These are phyloP conservation scores for Oxytropis ochrocephala DNA, from an alignment of 306 rosid genomes.

Conservation along the genomic window DNA sequence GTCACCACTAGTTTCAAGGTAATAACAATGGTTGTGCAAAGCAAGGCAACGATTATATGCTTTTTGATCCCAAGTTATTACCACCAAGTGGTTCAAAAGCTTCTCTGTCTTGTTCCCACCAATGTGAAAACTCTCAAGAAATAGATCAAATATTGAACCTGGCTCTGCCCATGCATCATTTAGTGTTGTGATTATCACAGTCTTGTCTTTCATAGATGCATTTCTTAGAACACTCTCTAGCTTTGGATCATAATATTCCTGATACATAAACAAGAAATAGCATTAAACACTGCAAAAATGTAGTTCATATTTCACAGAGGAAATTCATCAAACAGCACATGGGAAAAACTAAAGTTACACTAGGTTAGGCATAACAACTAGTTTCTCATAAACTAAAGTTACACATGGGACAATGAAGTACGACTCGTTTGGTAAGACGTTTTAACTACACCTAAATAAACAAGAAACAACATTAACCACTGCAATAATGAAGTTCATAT, in stretches of 20 bases:
- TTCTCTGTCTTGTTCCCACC: slow-evolving; percentile 63
- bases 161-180: slow-evolving; percentile 92
- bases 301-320: background rate
- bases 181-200: slow-evolving; percentile 65
- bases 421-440: too few species aligned
- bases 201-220: slow-evolving; percentile 55
- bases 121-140: slow-evolving; percentile 56
- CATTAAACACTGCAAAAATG: background rate
- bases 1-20: slow-evolving; percentile 37
- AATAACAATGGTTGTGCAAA: slow-evolving; percentile 58
- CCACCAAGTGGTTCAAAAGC: slow-evolving; percentile 57
- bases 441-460: too few species aligned
- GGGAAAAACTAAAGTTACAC: background rate
- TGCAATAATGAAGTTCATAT: background rate
- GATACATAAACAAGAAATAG: background rate
- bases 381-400: background rate
- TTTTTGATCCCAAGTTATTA: slow-evolving; percentile 61
- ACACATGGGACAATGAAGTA: too few species aligned
- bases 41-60: slow-evolving; percentile 60
- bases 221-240: slow-evolving; percentile 34
- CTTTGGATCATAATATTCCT: slow-evolving; percentile 18
- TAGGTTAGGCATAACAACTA: background rate
- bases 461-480: background rate
- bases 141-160: slow-evolving; percentile 64
- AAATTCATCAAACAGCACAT: background rate